Evolutionary conservation across 306 rosid genomes (phyloP), one percentile per base, ranked within the genome.

Genomic region (Arachis hypogaea): DNA sequence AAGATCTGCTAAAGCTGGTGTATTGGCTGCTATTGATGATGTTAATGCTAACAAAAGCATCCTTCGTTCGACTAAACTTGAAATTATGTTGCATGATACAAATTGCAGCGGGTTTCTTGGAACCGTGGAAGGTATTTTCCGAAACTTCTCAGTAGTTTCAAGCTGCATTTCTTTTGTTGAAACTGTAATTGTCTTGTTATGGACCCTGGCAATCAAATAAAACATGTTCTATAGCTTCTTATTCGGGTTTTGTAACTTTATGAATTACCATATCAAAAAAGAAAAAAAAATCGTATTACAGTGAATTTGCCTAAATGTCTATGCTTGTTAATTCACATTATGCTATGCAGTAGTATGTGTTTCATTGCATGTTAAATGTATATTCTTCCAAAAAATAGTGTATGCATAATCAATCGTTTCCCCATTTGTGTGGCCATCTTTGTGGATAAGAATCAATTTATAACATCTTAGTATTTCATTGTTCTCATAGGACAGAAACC

Each of bases 71-170:
- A 76, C 76, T 11, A 76, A 58, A 40, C 66, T 92, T 66, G 80
- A 84, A 0, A 11, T 82, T 30, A 11, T 83, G 76, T 62, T 81
- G 11, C 85, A 74, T 16, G 91, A 92, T 59, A 92, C 97, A 12
- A 92, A 87, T 76, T 89, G 97, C 88, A 92, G 97, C 51, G 91
- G 84, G 12, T 92, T 92, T 86, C 44, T 80, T 72, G 97, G 97
- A 77, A 92, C 87, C 9, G 59, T 92, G 46, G 96, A 84, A 82
- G 93, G 97, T 91, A 87, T 45, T 80, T 73, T 12, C 68, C 54
- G 16, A 69, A 71, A 67, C 84, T 80, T 68, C 64, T 57, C 11
- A 44, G 72, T 46, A 50, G 22, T 38, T 68, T 46, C 8, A 62
- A 30, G 72, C 55, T 60, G 47, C 36, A 72, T 8, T 74, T 72